Evolutionary conservation across 805 yeast species (phyloP).

Genomic region (Myxozyma kluyveri): DNA sequence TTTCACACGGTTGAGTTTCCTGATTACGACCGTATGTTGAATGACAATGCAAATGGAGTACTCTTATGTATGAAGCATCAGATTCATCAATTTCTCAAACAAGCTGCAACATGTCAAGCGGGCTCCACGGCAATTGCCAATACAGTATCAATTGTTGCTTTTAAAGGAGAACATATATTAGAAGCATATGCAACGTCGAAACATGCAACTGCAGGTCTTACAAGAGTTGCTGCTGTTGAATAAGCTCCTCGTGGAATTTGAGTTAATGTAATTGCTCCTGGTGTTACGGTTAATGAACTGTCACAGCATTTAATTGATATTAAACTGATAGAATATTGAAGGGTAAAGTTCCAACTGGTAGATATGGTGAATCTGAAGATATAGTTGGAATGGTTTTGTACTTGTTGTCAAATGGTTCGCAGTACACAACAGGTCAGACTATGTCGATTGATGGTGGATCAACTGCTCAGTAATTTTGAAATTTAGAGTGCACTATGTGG

Average conservation of each 20-base stretch:
- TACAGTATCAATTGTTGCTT: constrained; percentile 41
- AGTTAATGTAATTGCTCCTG: constrained; percentile 59
- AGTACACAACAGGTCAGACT: constrained; percentile 60
- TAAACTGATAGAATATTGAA: constrained; percentile 39
- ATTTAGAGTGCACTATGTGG: no score
- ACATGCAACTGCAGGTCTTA: constrained; percentile 41
- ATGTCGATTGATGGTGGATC: constrained; percentile 57
- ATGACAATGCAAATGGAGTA: constrained; percentile 40
- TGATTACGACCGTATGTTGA: constrained; percentile 40
- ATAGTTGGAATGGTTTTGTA: constrained; percentile 58
- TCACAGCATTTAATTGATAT: constrained; percentile 46
- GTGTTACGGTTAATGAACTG: constrained; percentile 58
- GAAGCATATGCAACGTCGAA: constrained; percentile 42
- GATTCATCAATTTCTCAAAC: no score
- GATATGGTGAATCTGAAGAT: constrained; percentile 63
- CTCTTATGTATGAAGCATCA: constrained; percentile 40
- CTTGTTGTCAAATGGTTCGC: constrained; percentile 52
- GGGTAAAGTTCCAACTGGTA: constrained; percentile 48
- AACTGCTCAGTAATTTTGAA: constrained; percentile 2
- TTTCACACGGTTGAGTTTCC: constrained; percentile 36
- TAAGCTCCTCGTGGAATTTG: constrained; percentile 56
- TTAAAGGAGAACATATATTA: constrained; percentile 40
- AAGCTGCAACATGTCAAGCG: constrained; percentile 35
- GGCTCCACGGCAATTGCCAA: constrained; percentile 37
- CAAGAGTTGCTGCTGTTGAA: constrained; percentile 51